Evolutionary conservation across 176 grass and related monocot genomes (phyloP), one percentile per base, ranked within the genome.

Genomic region (Oryza meridionalis): DNA sequence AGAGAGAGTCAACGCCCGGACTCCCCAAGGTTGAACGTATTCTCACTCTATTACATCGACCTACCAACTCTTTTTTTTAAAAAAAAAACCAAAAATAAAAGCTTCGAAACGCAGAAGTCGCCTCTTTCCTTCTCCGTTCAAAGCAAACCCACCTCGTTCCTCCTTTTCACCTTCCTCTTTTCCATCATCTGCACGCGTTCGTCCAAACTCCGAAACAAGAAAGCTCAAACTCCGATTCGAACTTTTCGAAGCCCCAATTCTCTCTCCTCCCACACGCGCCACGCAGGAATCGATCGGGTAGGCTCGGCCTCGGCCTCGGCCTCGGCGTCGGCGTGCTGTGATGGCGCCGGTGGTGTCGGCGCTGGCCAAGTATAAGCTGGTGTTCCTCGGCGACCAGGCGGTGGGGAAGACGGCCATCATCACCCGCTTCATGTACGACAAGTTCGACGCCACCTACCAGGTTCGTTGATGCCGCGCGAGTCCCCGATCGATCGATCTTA

Each of bases 361-460:
- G 74, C 72, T 97, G 80, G 86, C 94, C 62, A 97, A 93, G 87
- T 84, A 93, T 86, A 97, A 93, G 84, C 84, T 97, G 75, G 94
- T 97, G 16, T 93, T 97, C 92, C 82, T 94, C 47, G 91, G 91
- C 67, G 89, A 97, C 90, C 91, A 97, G 78, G 72, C 87, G 16
- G 94, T 91, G 21, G 94, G 91, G 64, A 97, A 97, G 83, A 91
- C 94, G 59, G 84, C 89, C 87, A 91, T 93, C 78, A 86, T 97
- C 67, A 97, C 94, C 84, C 91, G 94, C 72, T 97, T 97, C 87
- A 97, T 97, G 94, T 94, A 90, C 77, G 94, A 97, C 83, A 97
- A 94, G 88, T 97, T 97, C 79, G 94, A 97, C 74, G 77, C 73
- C 44, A 82, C 94, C 40, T 97, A 94, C 75, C 94, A 97, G 91